Base-by-base conservation (phyloP, 148 eudicot species). In the Rhododendron kiyosumense region DNA sequence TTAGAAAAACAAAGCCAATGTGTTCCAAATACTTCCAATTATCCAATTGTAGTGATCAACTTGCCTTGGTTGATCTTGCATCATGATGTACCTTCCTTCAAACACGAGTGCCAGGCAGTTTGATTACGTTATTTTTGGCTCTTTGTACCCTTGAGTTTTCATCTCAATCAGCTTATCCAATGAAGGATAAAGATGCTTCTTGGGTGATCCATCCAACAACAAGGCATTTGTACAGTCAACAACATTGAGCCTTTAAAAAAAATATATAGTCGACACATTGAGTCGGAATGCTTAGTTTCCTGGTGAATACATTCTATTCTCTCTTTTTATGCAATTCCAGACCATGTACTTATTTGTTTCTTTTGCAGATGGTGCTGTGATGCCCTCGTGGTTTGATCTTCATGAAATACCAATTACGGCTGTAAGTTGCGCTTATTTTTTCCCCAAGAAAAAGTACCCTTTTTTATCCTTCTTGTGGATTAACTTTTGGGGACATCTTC, bases 351-450 rank as follows among this genome's bases (percentile, higher is more conserved):
- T 49, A 73, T 71, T 52, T 43, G 82, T 61, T 81, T 34, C 65
- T 77, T 91, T 84, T 93, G 89, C 81, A 96, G 99, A 92, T 92
- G 98, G 99, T 75, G 85, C 89, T 85, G 93, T 94, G 85, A 94
- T 94, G 96, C 96, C 98, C 85, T 96, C 99, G 51, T 94, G 99
- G 99, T 96, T 94, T 85, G 96, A 96, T 90, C 85, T 96, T 87
- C 98, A 82, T 77, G 98, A 96, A 90, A 90, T 96, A 86, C 99
- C 99, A 20, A 91, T 96, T 51, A 91, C 95, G 0, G 90, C 94
- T 85, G 99, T 96, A 94, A 94, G 98, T 90, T 85, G 69, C 67
- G 77, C 24, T 77, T 84, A 79, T 89, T 9, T 46, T 32, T 78
- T 73, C 38, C 48, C 83, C 71, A 20, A 2, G 83, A 7, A 14